Conservation (phyloP, 2,329 filamentous ascomycete species). For the Penicillium sp. region DNA sequence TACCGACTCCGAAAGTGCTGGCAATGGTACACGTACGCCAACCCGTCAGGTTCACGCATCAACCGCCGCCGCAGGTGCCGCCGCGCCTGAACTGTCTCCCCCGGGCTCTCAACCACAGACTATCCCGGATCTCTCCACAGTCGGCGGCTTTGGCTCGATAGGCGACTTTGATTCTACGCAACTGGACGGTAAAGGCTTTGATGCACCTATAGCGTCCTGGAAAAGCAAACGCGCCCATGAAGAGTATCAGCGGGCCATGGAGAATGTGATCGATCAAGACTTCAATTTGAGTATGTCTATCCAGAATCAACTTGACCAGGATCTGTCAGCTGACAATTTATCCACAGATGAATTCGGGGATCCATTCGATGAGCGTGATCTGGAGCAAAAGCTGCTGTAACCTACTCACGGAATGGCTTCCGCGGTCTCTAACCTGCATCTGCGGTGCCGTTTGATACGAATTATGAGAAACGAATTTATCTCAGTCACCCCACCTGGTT, state of each 20-base stretch:
- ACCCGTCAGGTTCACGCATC: slow-evolving; percentile 32
- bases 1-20: slow-evolving; percentile 43
- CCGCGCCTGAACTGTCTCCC: slow-evolving; percentile 57
- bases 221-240: slow-evolving; percentile 61
- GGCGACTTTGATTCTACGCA: slow-evolving; percentile 12
- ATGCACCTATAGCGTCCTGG: slow-evolving; percentile 57
- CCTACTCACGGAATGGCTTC: not conserved
- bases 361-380: slow-evolving; percentile 49
- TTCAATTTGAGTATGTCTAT: slow-evolving; percentile 51
- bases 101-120: slow-evolving; percentile 55
- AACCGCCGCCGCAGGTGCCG: slow-evolving; percentile 30
- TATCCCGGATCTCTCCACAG: slow-evolving; percentile 9
- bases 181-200: slow-evolving; percentile 31
- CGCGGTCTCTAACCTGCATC: slow-evolving; percentile 1
- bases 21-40: slow-evolving; percentile 48
- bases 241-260: slow-evolving; percentile 57
- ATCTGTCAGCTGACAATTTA: not conserved
- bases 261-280: slow-evolving; percentile 56
- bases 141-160: not conserved
- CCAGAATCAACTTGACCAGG: not conserved
- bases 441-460: slow-evolving; percentile 23
- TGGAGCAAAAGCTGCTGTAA: slow-evolving; percentile 32
- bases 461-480: slow-evolving; percentile 32
- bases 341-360: slow-evolving; percentile 50
- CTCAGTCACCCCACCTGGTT: not conserved